A percentile compares a stretch with the other conserved stretches of the same genome.
These are phyloP conservation scores for Chenopodium quinoa DNA, from an alignment of 148 eudicot genomes.

Conservation along the genomic window DNA sequence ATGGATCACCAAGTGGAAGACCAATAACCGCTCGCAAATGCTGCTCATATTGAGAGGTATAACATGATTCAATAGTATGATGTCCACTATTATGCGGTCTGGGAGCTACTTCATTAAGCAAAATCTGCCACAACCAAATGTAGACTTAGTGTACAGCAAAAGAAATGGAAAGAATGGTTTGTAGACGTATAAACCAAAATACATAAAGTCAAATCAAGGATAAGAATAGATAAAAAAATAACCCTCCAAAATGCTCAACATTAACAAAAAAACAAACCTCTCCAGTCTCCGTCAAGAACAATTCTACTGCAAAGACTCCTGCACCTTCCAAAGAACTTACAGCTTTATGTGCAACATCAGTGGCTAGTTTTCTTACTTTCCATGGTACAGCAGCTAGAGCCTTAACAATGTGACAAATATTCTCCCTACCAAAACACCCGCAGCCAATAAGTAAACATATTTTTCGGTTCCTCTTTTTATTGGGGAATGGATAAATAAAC, in stretches of 20 bases:
- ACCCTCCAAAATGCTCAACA: neutral
- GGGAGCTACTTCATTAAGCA: conserved; percentile 93
- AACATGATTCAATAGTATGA: conserved; percentile 94
- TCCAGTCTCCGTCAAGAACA: conserved; percentile 81
- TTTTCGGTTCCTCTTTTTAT: no score
- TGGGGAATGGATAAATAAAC: neutral
- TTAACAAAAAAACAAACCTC: conserved; percentile 41
- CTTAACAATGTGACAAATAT: conserved; percentile 90
- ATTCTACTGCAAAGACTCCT: conserved; percentile 89
- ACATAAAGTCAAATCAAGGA: neutral
- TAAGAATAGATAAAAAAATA: neutral
- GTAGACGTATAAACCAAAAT: neutral
- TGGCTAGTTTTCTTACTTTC: conserved; percentile 75
- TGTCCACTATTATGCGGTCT: conserved; percentile 98
- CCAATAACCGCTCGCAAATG: conserved; percentile 93
- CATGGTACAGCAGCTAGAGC: conserved; percentile 84
- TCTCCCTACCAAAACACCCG: conserved; percentile 50
- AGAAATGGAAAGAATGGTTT: neutral
- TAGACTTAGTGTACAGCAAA: neutral
- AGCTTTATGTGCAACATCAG: conserved; percentile 74
- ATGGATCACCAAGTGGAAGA: conserved; percentile 93
- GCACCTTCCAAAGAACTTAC: conserved; percentile 95
- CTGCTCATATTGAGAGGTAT: conserved; percentile 91
- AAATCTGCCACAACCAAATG: conserved; percentile 45
- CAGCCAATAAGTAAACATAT: conserved; percentile 7